Base-by-base conservation (phyloP, 78 protist species). In the Speleostelium caveatum region DNA sequence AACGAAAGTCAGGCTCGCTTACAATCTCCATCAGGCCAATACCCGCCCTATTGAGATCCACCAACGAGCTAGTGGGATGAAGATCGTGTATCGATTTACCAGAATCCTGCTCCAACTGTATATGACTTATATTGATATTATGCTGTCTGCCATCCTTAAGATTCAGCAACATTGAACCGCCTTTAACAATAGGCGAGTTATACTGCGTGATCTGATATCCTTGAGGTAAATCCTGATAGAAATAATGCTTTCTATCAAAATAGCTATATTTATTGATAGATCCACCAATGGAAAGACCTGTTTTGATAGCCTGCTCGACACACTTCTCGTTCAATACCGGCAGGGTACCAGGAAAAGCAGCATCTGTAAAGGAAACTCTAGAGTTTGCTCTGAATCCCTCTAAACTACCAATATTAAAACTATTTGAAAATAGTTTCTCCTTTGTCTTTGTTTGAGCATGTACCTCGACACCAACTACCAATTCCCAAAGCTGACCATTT, bases 161-260 rank as follows among this genome's bases (percentile, higher is more conserved):
- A 33, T 53, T 51, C 14, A 92, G 42, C 17, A 33, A 24, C 28
- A 92, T 41, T 28, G n/a, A 19, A 3, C 95, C 95, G 22, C 90
- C 86, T 22, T 33, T 80, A 2, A 85, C 95, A 55, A 92, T 83
- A 45, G 95, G 95, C 35, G 53, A 83, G 53, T n/a, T 53, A 16
- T 76, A 89, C 55, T 96, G 98, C 17, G 98, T 96, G 76, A 96
- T 96, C 55, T 96, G 98, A 83, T 96, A 96, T 0, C 97, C 98
- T 55, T 51, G 93, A 1, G 98, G 98, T 49, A 95, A 75, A 58
- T 96, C 98, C 49, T 80, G 78, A 71, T 96, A 96, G 45, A 94
- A 96, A 51, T 96, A 96, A 94, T 96, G 98, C 45, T 96, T 96
- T 24, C 98, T 75, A 73, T 96, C 98, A 30, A 96, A 96, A 53